Percentiles rank a stretch among this genome's conserved stretches.
phyloP scores from a whole-genome alignment of 345 rosid species.

The Ceriops zippeliana region DNA sequence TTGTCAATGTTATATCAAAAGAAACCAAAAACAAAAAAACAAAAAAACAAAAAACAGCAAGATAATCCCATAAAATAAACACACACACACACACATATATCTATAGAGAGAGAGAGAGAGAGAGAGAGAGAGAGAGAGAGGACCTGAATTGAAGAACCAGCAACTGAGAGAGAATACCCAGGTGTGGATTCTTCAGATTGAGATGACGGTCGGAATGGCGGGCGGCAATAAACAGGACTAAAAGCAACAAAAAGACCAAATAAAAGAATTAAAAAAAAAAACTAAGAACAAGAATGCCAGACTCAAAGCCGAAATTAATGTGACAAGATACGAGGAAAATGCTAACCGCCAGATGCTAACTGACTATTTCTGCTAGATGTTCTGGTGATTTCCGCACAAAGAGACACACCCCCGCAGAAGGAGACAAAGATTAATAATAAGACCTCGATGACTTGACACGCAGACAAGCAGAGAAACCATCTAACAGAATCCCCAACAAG shows the following conservation, averaged over 20 bases:
- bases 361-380: background rate
- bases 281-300: background rate
- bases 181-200: slow-evolving; percentile 27
- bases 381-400: background rate
- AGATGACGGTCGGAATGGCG: background rate
- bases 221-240: slow-evolving; percentile 19
- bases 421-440: no score
- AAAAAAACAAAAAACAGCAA: background rate
- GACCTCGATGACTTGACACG: no score
- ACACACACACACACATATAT: no score
- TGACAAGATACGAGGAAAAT: background rate
- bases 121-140: background rate
- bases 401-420: no score
- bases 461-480: background rate
- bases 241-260: background rate
- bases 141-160: slow-evolving; percentile 38
- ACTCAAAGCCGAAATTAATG: background rate
- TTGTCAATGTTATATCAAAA: no score
- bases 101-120: no score
- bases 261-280: background rate
- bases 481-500: background rate
- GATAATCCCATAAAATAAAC: background rate
- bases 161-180: slow-evolving; percentile 24
- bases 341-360: background rate
- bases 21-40: slow-evolving; percentile 10